Percentiles rank a stretch among this genome's conserved stretches.
These are phyloP conservation scores for Lasiodiplodia citricola DNA, from an alignment of 2,329 filamentous ascomycete species.

Conservation along the genomic window DNA sequence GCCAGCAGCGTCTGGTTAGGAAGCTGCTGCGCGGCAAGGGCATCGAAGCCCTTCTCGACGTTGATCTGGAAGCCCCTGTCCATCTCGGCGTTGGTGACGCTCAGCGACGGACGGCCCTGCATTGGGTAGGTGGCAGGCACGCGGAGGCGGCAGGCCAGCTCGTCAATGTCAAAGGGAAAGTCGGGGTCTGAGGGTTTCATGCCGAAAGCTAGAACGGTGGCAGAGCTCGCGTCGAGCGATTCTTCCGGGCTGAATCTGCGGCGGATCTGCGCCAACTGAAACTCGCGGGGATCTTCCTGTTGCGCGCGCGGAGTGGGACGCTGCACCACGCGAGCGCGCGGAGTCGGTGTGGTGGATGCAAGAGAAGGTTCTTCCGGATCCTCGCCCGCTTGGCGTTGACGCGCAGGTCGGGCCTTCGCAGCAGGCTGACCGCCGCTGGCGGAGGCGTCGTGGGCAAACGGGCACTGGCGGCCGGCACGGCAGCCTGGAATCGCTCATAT, in stretches of 20 bases:
- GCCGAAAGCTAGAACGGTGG: conserved; percentile 66
- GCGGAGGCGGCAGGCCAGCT: conserved; percentile 69
- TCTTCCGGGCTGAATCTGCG: conserved; percentile 66
- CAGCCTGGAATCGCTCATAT: conserved; percentile 49
- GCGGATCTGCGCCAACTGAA: conserved; percentile 75
- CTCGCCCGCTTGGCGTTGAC: conserved; percentile 21
- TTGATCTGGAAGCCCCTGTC: conserved; percentile 76
- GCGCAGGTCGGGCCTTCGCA: conserved; percentile 14
- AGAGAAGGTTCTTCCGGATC: neutral
- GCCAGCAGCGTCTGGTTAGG: conserved; percentile 66
- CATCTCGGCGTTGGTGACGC: conserved; percentile 72
- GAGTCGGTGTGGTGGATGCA: conserved; percentile 31
- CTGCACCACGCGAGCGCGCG: conserved; percentile 58
- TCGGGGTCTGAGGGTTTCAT: conserved; percentile 79
- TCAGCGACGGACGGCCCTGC: conserved; percentile 60
- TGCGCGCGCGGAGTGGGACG: conserved; percentile 71
- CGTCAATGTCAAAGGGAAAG: conserved; percentile 77
- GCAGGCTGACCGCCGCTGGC: conserved; percentile 2
- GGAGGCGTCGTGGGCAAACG: conserved; percentile 54
- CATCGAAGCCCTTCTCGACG: conserved; percentile 75
- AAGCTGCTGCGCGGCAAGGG: conserved; percentile 59
- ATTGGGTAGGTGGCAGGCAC: conserved; percentile 70
- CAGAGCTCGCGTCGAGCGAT: conserved; percentile 50
- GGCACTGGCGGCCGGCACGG: conserved; percentile 57
- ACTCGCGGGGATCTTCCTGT: conserved; percentile 70